These are phyloP conservation scores for Tillandsia leiboldiana DNA, from an alignment of 176 grass and related monocot species.

Conservation along the genomic window DNA sequence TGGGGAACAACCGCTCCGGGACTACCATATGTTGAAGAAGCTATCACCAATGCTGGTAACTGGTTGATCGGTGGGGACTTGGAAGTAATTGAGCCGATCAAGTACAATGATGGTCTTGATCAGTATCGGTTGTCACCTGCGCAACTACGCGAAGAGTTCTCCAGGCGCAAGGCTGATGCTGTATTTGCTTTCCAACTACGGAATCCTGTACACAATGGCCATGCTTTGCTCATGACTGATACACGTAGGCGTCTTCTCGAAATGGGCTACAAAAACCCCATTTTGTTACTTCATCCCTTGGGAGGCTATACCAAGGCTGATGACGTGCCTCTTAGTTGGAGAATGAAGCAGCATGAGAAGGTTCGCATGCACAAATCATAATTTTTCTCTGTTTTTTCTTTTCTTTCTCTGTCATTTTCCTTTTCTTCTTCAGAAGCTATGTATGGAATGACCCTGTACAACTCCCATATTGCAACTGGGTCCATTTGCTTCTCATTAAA, in stretches of 20 bases:
- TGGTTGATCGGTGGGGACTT: constrained; percentile 97
- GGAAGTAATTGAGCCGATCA: constrained; percentile 93
- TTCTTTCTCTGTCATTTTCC: neutral
- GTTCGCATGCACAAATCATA: constrained; percentile 24
- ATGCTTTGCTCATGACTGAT: constrained; percentile 96
- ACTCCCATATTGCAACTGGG: too few relatives aligned
- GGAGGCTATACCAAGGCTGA: constrained; percentile 95
- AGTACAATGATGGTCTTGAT: constrained; percentile 96
- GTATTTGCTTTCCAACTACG: constrained; percentile 99
- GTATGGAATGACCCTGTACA: too few relatives aligned
- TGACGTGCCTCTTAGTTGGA: constrained; percentile 84
- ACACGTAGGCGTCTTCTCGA: constrained; percentile 76
- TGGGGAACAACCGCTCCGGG: constrained; percentile 86
- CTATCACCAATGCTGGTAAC: constrained; percentile 79
- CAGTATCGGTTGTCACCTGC: constrained; percentile 80
- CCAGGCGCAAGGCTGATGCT: constrained; percentile 80
- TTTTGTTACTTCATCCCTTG: constrained; percentile 94
- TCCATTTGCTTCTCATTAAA: too few relatives aligned
- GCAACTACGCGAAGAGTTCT: constrained; percentile 83
- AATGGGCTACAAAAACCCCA: constrained; percentile 90
- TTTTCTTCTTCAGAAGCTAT: neutral
- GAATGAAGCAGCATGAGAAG: constrained; percentile 99
- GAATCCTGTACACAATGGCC: constrained; percentile 95
- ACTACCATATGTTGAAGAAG: constrained; percentile 81
- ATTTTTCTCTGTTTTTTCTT: neutral